These are phyloP conservation scores for Talaromyces borbonicus DNA, from an alignment of 495 filamentous ascomycete genomes.

Conservation along the genomic window DNA sequence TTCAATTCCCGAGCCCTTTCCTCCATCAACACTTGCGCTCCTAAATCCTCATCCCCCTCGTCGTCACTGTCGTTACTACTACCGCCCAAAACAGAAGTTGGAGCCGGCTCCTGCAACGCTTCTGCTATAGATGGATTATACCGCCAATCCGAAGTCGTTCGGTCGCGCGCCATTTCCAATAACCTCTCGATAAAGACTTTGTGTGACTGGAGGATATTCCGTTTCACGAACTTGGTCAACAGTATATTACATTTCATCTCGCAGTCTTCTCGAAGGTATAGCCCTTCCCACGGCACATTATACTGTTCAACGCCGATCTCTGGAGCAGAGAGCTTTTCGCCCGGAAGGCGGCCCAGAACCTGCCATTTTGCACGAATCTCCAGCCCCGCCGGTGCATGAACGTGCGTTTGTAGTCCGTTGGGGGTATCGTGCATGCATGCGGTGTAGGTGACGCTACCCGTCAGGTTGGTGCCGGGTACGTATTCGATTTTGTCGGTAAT, in stretches of 20 bases:
- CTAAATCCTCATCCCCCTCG: too few relatives aligned
- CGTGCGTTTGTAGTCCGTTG: slow-evolving; percentile 63
- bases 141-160: too few relatives aligned
- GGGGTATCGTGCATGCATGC: slow-evolving; percentile 63
- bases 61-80: too few relatives aligned
- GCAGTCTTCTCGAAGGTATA: slow-evolving; percentile 70
- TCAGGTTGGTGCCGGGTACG: slow-evolving; percentile 54
- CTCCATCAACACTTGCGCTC: too few relatives aligned
- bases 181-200: slow-evolving; percentile 54
- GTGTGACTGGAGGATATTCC: slow-evolving; percentile 63
- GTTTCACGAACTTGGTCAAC: slow-evolving; percentile 62
- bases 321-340: slow-evolving; percentile 46
- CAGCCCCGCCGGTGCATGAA: slow-evolving; percentile 57
- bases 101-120: too few relatives aligned
- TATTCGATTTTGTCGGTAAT: slow-evolving; percentile 57
- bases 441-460: slow-evolving; percentile 60
- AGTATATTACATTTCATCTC: slow-evolving; percentile 68
- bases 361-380: slow-evolving; percentile 65
- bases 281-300: slow-evolving; percentile 43
- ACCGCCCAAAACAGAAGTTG: too few relatives aligned
- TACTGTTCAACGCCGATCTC: slow-evolving; percentile 40
- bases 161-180: slow-evolving; percentile 41
- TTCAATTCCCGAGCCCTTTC: too few relatives aligned
- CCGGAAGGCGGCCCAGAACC: slow-evolving; percentile 47
- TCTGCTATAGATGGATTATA: too few relatives aligned